Evolutionary conservation across 2,329 filamentous ascomycete genomes (phyloP).

Genomic region (Exophiala phaeomuriformis): DNA sequence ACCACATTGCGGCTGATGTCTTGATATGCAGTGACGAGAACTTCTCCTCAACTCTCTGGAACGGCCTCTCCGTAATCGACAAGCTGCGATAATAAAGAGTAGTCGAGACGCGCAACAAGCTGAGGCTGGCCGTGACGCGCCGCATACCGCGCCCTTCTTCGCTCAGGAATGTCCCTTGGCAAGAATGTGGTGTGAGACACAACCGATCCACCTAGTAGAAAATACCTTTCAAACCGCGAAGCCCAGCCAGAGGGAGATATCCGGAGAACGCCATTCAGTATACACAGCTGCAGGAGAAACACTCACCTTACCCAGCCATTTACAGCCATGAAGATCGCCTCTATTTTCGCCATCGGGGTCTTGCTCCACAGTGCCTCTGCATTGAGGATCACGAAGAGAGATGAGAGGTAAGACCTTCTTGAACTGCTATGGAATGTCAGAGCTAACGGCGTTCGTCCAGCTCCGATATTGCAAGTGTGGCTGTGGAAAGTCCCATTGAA

Average conservation of each 20-base stretch:
- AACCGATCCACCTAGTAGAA: slow-evolving; percentile 6
- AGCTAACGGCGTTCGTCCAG: not conserved
- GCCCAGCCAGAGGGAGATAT: not conserved
- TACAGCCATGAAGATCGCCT: slow-evolving; percentile 9
- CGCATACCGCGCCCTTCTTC: not conserved
- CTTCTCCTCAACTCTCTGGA: not conserved
- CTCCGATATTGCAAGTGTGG: not conserved
- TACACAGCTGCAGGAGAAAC: not conserved
- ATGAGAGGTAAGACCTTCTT: slow-evolving; percentile 1
- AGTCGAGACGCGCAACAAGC: slow-evolving; percentile 1
- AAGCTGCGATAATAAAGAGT: not conserved
- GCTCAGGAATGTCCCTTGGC: slow-evolving; percentile 21
- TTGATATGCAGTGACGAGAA: not conserved
- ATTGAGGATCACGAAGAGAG: slow-evolving; percentile 3
- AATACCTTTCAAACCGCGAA: not conserved
- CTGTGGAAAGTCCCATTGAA: not conserved
- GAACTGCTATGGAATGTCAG: not conserved
- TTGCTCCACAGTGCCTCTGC: not conserved
- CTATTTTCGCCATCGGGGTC: slow-evolving; percentile 9
- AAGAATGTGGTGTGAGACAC: slow-evolving; percentile 15
- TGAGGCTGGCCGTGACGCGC: slow-evolving; percentile 8
- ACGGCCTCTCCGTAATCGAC: not conserved
- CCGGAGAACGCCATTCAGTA: not conserved
- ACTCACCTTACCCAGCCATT: not conserved
- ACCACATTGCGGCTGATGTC: slow-evolving; percentile 5